Percentiles rank a stretch among this genome's conserved stretches.
Conservation (phyloP, 2,329 filamentous ascomycete species). For the Fusarium papillatum region DNA sequence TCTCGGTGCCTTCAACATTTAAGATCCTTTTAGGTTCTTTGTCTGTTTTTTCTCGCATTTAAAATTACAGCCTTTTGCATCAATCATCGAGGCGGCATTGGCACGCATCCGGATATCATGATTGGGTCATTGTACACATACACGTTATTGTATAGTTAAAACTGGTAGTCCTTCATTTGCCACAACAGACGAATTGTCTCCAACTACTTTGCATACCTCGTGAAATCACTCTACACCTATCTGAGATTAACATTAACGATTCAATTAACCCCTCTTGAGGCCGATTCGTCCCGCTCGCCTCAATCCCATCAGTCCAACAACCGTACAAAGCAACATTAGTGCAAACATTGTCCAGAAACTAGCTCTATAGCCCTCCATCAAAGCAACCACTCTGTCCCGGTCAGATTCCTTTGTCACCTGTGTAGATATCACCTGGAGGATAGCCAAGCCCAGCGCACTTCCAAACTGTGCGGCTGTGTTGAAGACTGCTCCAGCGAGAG, state of each 20-base stretch:
- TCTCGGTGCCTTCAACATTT: slow-evolving; percentile 43
- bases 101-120: slow-evolving; percentile 25
- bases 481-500: not conserved
- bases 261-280: not conserved
- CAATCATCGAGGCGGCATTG: slow-evolving; percentile 4
- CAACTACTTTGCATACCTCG: not conserved
- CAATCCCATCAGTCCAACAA: not conserved
- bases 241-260: no score
- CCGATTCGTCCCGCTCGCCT: not conserved
- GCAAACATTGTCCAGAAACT: not conserved
- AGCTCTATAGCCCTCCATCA: not conserved
- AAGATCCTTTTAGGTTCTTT: slow-evolving; percentile 1
- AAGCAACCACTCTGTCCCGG: not conserved
- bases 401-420: not conserved
- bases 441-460: not conserved
- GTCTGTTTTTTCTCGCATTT: not conserved
- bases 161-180: slow-evolving; percentile 14
- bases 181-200: not conserved
- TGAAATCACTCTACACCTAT: no score
- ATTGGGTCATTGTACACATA: slow-evolving; percentile 19
- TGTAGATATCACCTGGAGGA: not conserved
- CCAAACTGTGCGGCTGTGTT: not conserved
- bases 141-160: slow-evolving; percentile 18
- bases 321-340: not conserved
- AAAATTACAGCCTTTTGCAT: slow-evolving; percentile 27